phyloP scores from a whole-genome alignment of 495 filamentous ascomycete species.

The Cladorrhinum samala region DNA sequence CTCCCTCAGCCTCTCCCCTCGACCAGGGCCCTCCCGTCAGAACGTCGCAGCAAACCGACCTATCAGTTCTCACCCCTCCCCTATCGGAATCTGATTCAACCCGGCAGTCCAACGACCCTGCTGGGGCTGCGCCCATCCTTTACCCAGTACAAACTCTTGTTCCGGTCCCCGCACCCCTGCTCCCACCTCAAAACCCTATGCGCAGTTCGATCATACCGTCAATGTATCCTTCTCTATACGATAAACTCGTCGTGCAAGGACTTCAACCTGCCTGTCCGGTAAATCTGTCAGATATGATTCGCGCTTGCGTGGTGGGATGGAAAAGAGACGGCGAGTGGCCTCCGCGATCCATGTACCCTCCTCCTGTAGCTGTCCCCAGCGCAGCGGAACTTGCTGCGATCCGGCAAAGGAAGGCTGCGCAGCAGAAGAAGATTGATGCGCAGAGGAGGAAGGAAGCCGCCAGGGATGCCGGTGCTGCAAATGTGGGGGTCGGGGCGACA shows the following conservation, averaged over 20 bases:
- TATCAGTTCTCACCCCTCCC: constrained; percentile 13
- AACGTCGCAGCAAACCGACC: constrained; percentile 20
- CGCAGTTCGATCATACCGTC: constrained; percentile 63
- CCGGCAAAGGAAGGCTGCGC: constrained; percentile 27
- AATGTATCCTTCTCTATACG: constrained; percentile 78
- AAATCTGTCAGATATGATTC: constrained; percentile 72
- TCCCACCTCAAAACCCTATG: constrained; percentile 63
- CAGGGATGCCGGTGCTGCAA: constrained; percentile 4
- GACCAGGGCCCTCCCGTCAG: constrained; percentile 15
- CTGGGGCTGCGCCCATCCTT: too few species aligned
- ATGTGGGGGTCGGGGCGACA: not conserved
- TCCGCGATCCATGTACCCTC: constrained; percentile 48
- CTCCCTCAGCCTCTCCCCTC: constrained; percentile 18
- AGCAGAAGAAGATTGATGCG: constrained; percentile 7
- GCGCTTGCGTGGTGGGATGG: constrained; percentile 86
- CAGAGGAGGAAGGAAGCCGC: too few species aligned
- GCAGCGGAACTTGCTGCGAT: constrained; percentile 29
- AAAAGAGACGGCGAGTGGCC: constrained; percentile 94
- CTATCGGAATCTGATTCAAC: constrained; percentile 18
- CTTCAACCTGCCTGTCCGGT: constrained; percentile 79
- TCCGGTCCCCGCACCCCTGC: constrained; percentile 58
- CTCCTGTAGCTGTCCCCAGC: constrained; percentile 23
- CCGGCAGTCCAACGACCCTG: constrained; percentile 10
- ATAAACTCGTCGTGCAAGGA: constrained; percentile 71
- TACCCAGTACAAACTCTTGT: constrained; percentile 46